Base-by-base conservation (phyloP, 2,329 filamentous ascomycete genomes). In the Fusarium mangiferae region DNA sequence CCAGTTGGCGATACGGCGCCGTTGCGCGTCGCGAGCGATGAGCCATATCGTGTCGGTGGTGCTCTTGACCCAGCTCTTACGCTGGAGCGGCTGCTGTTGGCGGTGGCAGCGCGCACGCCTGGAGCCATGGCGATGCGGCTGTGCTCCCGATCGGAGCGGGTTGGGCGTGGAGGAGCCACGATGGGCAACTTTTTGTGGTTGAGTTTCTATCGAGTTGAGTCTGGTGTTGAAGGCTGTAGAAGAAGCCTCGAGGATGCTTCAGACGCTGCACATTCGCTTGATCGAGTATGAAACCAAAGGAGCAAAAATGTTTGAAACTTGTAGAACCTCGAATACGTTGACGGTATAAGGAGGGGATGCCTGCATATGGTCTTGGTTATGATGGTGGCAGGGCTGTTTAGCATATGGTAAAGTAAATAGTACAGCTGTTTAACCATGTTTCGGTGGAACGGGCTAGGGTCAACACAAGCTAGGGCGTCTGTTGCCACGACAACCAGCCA, bases 1-100 rank as follows among this genome's bases (percentile, higher is more conserved):
- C 90, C 90, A 68, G 93, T 89, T 10, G 94, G 94, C 10, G 95
- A 96, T 18, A 87, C 84, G 35, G 92, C 86, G 52, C 85, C 83
- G 48, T 70, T 73, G 49, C 80, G 78, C 36, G 77, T 72, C 57
- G 73, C 72, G 54, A 77, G 36, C 8, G 66, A 68, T 39, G 78
- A 70, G 39, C 68, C 70, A 57, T 80, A 72, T 64, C 80, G 75
- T 52, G 72, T 65, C 18, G 78, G 65, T 46, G 79, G 78, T n/a
- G 73, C 68, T 62, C 75, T 72, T 54, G 64, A 72, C 49, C 70
- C 73, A 17, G 69, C 64, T 59, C 80, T 72, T 52, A 75, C 71
- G 30, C 76, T 70, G 64, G 72, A 63, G 38, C 81, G 80, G 41
- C 74, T 45, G 26, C 62, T 66, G 58, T 51, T 78, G 36, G 70